A percentile compares a stretch with the other conserved stretches of the same genome.
Evolutionary conservation across 2,329 filamentous ascomycete genomes (phyloP).

Genomic region (Microascus cirrosus): DNA sequence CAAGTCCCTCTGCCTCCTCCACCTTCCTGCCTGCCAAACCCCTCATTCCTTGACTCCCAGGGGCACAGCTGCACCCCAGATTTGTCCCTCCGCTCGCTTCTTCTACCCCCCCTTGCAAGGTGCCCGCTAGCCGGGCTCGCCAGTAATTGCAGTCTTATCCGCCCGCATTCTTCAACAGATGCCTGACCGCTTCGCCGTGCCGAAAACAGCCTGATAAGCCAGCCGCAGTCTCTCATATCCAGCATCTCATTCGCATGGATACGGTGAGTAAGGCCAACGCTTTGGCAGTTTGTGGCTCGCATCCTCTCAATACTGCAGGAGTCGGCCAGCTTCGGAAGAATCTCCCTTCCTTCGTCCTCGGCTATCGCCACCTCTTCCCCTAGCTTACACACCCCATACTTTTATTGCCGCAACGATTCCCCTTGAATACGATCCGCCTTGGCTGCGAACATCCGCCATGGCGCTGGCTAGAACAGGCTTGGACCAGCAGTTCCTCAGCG

Average conservation of each 20-base stretch:
- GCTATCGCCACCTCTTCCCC: neutral
- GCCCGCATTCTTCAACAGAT: neutral
- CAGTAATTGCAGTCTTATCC: neutral
- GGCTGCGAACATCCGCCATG: neutral
- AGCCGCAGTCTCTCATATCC: too few relatives aligned
- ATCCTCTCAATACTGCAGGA: neutral
- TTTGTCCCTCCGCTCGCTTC: neutral
- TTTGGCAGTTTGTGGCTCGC: too few relatives aligned
- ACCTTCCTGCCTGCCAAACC: neutral
- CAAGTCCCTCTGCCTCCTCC: neutral
- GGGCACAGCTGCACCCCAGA: neutral
- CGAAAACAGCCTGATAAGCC: too few relatives aligned
- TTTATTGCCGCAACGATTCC: neutral
- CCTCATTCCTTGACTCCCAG: neutral
- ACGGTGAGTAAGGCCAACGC: too few relatives aligned
- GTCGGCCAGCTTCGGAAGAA: neutral
- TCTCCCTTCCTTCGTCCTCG: neutral
- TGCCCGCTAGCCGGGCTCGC: neutral
- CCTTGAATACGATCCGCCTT: neutral
- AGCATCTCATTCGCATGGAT: too few relatives aligned
- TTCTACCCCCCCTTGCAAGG: neutral
- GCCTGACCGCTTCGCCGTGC: neutral
- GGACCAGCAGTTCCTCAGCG: neutral
- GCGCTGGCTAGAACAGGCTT: neutral
- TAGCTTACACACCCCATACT: neutral